A percentile compares a stretch with the other conserved stretches of the same genome.
These are phyloP conservation scores for Venturia effusa DNA, from an alignment of 2,329 filamentous ascomycete genomes.

Conservation along the genomic window DNA sequence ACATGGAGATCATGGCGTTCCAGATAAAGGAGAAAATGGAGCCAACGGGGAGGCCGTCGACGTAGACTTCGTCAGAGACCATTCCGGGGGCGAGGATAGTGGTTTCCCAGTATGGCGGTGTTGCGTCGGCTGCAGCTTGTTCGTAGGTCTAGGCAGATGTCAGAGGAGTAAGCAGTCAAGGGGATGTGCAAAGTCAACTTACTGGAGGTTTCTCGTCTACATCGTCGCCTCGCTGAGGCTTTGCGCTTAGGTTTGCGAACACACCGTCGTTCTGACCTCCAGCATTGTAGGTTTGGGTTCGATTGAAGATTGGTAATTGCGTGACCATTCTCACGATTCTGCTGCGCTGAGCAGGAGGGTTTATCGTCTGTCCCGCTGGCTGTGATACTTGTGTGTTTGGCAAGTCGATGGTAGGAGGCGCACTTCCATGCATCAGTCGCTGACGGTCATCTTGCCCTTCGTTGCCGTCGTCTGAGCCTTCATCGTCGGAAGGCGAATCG, in stretches of 20 bases:
- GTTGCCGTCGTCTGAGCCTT: slow-evolving; percentile 58
- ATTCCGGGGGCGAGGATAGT: slow-evolving; percentile 91
- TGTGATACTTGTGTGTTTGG: slow-evolving; percentile 10
- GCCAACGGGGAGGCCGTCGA: slow-evolving; percentile 89
- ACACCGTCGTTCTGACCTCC: slow-evolving; percentile 81
- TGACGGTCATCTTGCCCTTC: slow-evolving; percentile 73
- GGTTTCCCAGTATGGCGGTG: slow-evolving; percentile 98
- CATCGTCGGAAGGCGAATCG: slow-evolving; percentile 54
- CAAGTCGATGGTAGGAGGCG: slow-evolving; percentile 11
- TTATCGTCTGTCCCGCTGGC: slow-evolving; percentile 10
- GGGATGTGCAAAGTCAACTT: slow-evolving; percentile 32
- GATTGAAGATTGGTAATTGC: slow-evolving; percentile 41
- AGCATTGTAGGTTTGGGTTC: slow-evolving; percentile 53
- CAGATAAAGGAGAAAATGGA: slow-evolving; percentile 79
- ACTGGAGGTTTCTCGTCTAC: slow-evolving; percentile 90
- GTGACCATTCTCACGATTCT: slow-evolving; percentile 38
- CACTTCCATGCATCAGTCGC: slow-evolving; percentile 65
- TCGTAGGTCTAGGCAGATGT: slow-evolving; percentile 68
- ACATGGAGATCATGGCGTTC: slow-evolving; percentile 96
- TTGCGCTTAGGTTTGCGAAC: slow-evolving; percentile 82
- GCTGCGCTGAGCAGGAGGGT: slow-evolving; percentile 18
- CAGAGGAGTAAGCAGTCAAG: not conserved
- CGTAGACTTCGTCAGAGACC: slow-evolving; percentile 88
- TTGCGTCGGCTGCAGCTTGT: slow-evolving; percentile 91
- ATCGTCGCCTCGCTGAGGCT: slow-evolving; percentile 71